Evolutionary conservation across 306 rosid species (phyloP).

Genomic region (Sicyos baderoa): DNA sequence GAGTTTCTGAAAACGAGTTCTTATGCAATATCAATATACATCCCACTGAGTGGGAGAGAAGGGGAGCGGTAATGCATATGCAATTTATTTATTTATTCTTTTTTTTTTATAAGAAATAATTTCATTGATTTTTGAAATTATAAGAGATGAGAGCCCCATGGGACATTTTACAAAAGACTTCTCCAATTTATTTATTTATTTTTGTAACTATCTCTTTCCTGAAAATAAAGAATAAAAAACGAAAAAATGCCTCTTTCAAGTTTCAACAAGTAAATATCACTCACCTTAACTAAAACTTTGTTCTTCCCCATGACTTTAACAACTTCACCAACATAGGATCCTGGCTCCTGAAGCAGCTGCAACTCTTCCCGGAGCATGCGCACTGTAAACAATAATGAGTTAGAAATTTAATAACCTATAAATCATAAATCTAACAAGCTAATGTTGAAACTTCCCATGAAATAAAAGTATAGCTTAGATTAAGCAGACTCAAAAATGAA

Average conservation of each 20-base stretch:
- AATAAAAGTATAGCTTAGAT: neutral
- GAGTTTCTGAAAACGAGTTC: neutral
- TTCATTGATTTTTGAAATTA: too few species aligned
- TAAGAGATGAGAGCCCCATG: too few species aligned
- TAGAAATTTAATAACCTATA: constrained; percentile 9
- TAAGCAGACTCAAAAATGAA: neutral
- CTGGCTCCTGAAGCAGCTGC: constrained; percentile 98
- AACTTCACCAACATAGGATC: constrained; percentile 97
- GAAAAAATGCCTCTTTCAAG: neutral
- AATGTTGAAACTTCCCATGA: neutral
- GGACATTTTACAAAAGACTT: too few species aligned
- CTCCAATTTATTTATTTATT: too few species aligned
- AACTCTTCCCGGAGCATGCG: constrained; percentile 97
- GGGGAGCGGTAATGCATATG: neutral
- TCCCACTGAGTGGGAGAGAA: neutral
- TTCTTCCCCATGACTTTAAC: constrained; percentile 98
- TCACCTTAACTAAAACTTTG: constrained; percentile 94
- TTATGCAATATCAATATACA: neutral
- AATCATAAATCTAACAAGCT: neutral
- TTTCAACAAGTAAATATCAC: constrained; percentile 9
- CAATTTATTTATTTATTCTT: neutral
- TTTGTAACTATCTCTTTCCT: neutral
- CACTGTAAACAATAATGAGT: constrained; percentile 45
- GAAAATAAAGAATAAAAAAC: neutral
- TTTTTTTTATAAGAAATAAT: too few species aligned